Conservation (phyloP, 345 rosid species). For the Salix suchowensis region DNA sequence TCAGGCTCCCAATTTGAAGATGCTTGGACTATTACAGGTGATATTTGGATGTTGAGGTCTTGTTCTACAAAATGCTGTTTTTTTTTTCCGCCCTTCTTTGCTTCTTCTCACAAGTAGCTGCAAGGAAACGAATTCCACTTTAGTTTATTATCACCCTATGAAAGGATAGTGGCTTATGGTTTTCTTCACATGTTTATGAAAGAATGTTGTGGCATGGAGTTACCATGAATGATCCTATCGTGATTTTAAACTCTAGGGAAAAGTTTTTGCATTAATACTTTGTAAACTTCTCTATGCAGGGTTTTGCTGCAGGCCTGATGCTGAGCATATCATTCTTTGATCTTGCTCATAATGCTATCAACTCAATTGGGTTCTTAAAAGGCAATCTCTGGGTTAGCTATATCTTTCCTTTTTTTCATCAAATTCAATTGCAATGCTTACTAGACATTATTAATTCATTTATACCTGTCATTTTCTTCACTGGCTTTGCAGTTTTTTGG, state of each 20-base stretch:
- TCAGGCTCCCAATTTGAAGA: slow-evolving; percentile 81
- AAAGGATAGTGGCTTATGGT: neutral
- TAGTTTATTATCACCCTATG: neutral
- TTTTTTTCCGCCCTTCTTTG: neutral
- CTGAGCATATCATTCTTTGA: slow-evolving; percentile 95
- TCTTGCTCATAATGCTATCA: slow-evolving; percentile 94
- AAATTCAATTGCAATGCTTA: slow-evolving; percentile 8
- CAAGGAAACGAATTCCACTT: neutral
- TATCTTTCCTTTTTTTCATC: slow-evolving; percentile 13
- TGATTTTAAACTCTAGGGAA: neutral
- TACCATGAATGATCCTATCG: slow-evolving; percentile 3
- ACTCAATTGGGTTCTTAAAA: slow-evolving; percentile 89
- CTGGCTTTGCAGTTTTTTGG: slow-evolving; percentile 68
- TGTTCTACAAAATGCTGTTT: neutral
- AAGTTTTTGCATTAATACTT: slow-evolving; percentile 5
- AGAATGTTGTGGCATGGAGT: neutral
- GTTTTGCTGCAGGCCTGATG: slow-evolving; percentile 98
- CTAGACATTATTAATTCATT: neutral
- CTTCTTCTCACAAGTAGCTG: neutral
- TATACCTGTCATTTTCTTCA: slow-evolving; percentile 16
- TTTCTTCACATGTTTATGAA: neutral
- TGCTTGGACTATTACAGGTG: slow-evolving; percentile 97
- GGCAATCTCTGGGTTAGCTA: slow-evolving; percentile 91
- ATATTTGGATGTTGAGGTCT: slow-evolving; percentile 9
- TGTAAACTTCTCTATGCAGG: slow-evolving; percentile 49